Percentiles rank a stretch among this genome's conserved stretches.
phyloP scores from a whole-genome alignment of 306 rosid genomes.

The Trifolium subterraneum region DNA sequence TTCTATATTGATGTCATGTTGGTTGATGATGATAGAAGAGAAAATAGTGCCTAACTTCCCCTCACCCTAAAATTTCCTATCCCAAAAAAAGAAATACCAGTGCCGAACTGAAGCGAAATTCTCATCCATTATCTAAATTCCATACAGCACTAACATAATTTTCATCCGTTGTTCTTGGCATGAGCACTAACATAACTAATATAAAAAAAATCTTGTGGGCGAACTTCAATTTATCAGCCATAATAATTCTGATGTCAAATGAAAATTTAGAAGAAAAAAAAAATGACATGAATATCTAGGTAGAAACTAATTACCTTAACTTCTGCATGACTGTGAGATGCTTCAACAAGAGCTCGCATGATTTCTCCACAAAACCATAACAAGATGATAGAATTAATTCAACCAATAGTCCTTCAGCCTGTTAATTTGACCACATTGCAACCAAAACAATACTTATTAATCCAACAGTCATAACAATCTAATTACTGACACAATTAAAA shows the following conservation, averaged over 20 bases:
- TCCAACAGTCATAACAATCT: neutral
- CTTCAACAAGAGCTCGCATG: constrained; percentile 77
- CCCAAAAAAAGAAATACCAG: neutral
- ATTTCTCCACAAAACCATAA: constrained; percentile 82
- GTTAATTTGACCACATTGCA: constrained; percentile 47
- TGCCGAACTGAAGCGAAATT: neutral
- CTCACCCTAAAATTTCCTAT: no score
- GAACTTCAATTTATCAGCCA: neutral
- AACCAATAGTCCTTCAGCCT: constrained; percentile 90
- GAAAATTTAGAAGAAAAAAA: neutral
- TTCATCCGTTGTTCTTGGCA: neutral
- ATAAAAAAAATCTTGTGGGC: no score
- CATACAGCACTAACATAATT: no score
- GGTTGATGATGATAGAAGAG: no score
- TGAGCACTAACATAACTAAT: constrained; percentile 14
- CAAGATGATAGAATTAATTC: constrained; percentile 74
- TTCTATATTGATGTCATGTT: no score
- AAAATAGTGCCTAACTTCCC: no score
- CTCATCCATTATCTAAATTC: neutral
- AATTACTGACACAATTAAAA: no score
- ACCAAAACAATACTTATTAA: constrained; percentile 25
- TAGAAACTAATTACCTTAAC: constrained; percentile 58
- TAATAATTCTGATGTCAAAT: neutral
- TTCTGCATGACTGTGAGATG: constrained; percentile 80
- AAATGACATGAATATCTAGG: neutral